Evolutionary conservation across 208 protist genomes (phyloP).

Genomic region (Naegleria fowleri): DNA sequence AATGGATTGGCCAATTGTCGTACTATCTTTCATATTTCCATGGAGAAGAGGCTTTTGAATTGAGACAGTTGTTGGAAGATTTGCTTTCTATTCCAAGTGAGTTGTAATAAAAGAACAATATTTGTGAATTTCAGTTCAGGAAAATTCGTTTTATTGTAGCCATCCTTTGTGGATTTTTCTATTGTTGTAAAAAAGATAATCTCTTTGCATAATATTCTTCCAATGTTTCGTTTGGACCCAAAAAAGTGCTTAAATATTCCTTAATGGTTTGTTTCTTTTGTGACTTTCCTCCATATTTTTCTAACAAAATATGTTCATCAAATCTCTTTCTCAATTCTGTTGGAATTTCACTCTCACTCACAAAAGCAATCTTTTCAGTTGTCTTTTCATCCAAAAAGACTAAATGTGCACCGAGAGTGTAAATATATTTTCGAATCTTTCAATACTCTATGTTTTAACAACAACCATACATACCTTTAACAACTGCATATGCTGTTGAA

Average conservation of each 20-base stretch:
- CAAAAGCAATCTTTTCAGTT: background rate
- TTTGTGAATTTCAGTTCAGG: no score
- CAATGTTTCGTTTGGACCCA: background rate
- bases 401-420: no score
- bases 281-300: background rate
- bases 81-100: background rate
- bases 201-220: background rate
- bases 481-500: background rate
- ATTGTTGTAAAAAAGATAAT: background rate
- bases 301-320: background rate
- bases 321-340: background rate
- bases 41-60: background rate
- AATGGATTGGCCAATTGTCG: background rate
- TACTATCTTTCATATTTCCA: slow-evolving; percentile 17
- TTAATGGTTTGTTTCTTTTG: background rate
- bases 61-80: background rate
- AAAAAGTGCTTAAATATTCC: background rate
- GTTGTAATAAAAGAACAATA: no score
- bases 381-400: background rate
- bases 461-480: background rate
- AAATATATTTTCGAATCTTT: no score
- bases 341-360: background rate
- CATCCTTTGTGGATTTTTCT: no score
- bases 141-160: no score
- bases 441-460: no score